phyloP scores from a whole-genome alignment of 192 early-diverging fungal species.

The Coemansia sp. region DNA sequence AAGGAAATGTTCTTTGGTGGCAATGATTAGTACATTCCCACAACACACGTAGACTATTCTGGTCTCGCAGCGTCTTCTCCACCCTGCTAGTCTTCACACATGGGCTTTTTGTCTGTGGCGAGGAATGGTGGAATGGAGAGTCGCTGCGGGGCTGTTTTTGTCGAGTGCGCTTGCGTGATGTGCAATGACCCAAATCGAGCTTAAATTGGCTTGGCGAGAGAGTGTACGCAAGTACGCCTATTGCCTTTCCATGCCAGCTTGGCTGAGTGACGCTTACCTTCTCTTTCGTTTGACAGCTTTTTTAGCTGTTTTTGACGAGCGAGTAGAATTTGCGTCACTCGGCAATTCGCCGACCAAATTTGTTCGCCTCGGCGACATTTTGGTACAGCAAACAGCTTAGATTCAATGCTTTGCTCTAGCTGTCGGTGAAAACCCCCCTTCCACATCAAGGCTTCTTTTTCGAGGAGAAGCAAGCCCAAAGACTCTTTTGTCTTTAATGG shows the following conservation, averaged over 20 bases:
- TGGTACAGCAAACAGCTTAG: background rate
- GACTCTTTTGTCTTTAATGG: background rate
- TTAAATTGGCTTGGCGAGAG: slow-evolving; percentile 3
- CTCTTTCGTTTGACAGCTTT: background rate
- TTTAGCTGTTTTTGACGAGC: background rate
- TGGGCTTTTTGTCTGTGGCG: no score
- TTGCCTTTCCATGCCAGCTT: slow-evolving; percentile 4
- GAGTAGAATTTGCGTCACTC: background rate
- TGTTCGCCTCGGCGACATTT: background rate
- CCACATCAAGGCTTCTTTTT: background rate
- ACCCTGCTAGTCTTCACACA: no score
- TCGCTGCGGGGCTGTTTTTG: background rate
- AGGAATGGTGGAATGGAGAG: background rate
- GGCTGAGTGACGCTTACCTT: background rate
- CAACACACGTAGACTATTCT: background rate
- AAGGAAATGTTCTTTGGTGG: background rate
- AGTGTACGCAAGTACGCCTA: background rate
- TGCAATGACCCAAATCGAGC: slow-evolving; percentile 53
- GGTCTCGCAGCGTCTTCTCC: background rate
- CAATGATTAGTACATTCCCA: slow-evolving; percentile 32
- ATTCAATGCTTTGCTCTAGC: background rate
- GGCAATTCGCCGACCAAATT: slow-evolving; percentile 1
- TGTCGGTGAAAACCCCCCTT: background rate
- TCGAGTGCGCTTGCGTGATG: slow-evolving; percentile 31
- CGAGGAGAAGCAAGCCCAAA: background rate